Evolutionary conservation across 177 flowering plant genomes (phyloP), one percentile per base, ranked within the genome.

Genomic region (Vitis hybrid): DNA sequence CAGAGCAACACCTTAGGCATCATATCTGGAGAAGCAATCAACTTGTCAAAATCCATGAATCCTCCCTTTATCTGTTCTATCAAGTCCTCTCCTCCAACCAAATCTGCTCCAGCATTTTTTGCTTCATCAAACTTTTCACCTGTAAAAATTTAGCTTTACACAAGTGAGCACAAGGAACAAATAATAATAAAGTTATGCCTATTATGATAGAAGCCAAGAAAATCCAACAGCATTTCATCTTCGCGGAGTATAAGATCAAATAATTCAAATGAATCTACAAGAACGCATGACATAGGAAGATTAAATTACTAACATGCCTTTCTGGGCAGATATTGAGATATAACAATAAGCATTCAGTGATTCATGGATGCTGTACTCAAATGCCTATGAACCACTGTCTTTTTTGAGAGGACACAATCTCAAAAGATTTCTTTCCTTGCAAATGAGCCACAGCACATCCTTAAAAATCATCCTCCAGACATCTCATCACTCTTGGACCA

Each of bases 21-120:
- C 98, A 95, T 95, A 82, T 95, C 99, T 64, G 99, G 95, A 28
- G 98, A 89, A 70, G 97, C 98, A 84, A 95, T 92, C 67, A 95
- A 77, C 78, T 90, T 95, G 78, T 95, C 99, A 31, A 95, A 95
- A 4, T 94, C 98, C 97, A 95, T 92, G 76, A 90, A 92, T 66
- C 98, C 99, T 74, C 80, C 94, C 80, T 89, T 95, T 73, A 95
- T 95, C 77, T 89, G 90, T 79, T 82, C 81, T 70, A 95, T 90
- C 85, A 95, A 80, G 71, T 95, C 98, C 50, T 88, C 96, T 53
- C 97, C 97, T 58, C 99, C 99, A 72, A 95, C 97, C 73, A 94
- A 38, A 80, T 95, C 99, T 74, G 99, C 99, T 79, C 99, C 99
- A 8, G 98, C 95, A 83, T 74, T 88, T 83, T 85, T 90, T 64